Conservation (phyloP, 345 rosid species). For the Hibiscus syriacus region DNA sequence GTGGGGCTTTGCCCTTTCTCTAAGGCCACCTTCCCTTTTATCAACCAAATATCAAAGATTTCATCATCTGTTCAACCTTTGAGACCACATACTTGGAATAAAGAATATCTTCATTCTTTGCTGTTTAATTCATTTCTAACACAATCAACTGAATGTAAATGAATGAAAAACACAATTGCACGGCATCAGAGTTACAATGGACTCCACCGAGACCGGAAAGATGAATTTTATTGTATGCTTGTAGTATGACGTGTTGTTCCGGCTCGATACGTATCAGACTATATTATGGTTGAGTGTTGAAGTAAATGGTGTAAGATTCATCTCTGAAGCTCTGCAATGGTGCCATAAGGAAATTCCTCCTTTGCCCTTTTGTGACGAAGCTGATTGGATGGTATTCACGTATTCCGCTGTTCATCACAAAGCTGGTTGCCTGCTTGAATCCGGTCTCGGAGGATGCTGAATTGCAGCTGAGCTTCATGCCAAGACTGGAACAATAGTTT, state of each 20-base stretch:
- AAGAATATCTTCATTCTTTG: background rate
- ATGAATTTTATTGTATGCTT: too few species aligned
- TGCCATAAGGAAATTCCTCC: constrained; percentile 55
- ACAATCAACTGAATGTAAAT: background rate
- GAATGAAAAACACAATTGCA: background rate
- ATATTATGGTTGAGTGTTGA: constrained; percentile 38
- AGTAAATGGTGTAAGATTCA: constrained; percentile 75
- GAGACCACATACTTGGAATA: too few species aligned
- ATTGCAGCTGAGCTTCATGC: constrained; percentile 45
- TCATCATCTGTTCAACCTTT: too few species aligned
- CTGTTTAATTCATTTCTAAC: background rate
- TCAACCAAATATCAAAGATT: background rate
- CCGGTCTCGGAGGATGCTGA: constrained; percentile 19
- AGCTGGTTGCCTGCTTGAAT: constrained; percentile 51
- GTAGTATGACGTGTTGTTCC: too few species aligned
- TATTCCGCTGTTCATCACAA: constrained; percentile 35
- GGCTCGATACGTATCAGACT: background rate
- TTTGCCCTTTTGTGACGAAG: constrained; percentile 57
- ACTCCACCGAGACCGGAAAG: too few species aligned
- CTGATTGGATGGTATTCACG: constrained; percentile 66
- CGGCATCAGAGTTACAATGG: background rate
- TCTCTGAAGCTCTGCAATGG: constrained; percentile 73
- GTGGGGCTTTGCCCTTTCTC: background rate
- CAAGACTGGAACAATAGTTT: constrained; percentile 22
- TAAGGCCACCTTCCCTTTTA: background rate